Evolutionary conservation across 306 rosid species (phyloP).

Genomic region (Rosa persica): DNA sequence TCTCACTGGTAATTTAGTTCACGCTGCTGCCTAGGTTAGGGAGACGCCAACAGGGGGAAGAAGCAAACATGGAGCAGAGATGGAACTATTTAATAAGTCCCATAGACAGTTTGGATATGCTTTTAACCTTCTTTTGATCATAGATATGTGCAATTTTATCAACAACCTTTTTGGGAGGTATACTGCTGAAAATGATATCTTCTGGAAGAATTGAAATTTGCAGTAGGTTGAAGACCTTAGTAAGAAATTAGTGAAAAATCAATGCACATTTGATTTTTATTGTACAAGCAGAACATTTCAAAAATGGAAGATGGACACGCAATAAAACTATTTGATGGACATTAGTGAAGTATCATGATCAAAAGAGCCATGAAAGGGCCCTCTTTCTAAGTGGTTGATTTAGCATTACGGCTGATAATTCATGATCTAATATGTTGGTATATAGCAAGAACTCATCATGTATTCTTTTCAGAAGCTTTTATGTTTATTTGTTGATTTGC

Average conservation of each 20-base stretch:
- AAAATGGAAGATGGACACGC: not conserved
- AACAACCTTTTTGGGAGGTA: not conserved
- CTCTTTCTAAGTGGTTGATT: not conserved
- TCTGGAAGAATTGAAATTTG: not conserved
- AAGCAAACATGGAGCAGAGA: not conserved
- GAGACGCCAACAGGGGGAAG: not conserved
- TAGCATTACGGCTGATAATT: not conserved
- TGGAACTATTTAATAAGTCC: not conserved
- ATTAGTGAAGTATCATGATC: not conserved
- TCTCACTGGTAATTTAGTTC: not conserved
- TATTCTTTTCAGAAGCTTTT: constrained; percentile 8
- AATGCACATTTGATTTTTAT: not conserved
- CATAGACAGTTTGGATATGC: not conserved
- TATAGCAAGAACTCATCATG: not conserved
- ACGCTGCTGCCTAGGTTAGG: not conserved
- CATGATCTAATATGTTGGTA: not conserved
- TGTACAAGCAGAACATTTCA: not conserved
- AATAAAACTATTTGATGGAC: not conserved
- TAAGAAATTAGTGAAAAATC: not conserved
- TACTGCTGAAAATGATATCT: not conserved
- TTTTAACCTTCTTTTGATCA: too few relatives aligned
- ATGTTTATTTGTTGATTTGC: not conserved
- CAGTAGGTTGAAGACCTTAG: not conserved
- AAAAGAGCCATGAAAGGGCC: not conserved
- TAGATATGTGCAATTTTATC: not conserved